A percentile compares a stretch with the other conserved stretches of the same genome.
phyloP scores from a whole-genome alignment of 2,329 filamentous ascomycete genomes.

The Fusarium pseudoanthophilum region DNA sequence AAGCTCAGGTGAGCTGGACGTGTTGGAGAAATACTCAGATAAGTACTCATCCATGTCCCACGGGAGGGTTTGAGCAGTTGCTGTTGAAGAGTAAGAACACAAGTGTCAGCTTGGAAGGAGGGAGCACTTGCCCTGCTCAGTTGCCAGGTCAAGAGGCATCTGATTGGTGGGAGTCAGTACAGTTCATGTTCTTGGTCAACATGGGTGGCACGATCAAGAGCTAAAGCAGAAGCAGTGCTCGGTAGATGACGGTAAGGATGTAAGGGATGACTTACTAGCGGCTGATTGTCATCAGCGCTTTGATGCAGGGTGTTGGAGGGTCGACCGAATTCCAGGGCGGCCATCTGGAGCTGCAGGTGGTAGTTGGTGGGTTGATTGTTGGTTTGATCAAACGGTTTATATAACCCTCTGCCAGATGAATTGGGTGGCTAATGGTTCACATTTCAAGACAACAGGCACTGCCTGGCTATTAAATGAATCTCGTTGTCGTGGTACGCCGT shows the following conservation, averaged over 20 bases:
- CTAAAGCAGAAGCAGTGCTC: too few relatives aligned
- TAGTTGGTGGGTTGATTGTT: not conserved
- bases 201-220: not conserved
- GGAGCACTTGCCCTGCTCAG: not conserved
- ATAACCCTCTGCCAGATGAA: too few relatives aligned
- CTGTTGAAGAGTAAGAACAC: too few relatives aligned
- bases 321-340: not conserved
- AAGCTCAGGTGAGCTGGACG: not conserved
- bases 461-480: not conserved
- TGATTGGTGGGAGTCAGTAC: not conserved
- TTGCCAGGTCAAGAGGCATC: not conserved
- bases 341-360: not conserved
- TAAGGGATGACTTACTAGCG: not conserved
- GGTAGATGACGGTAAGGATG: not conserved
- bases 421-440: accelerated
- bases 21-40: not conserved
- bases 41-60: not conserved
- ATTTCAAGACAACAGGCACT: too few relatives aligned
- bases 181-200: not conserved
- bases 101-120: too few relatives aligned
- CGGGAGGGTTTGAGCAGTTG: not conserved
- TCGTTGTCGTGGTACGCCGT: not conserved
- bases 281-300: not conserved
- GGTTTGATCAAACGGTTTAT: too few relatives aligned
- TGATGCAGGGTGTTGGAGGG: not conserved